Evolutionary conservation across 1,139 yeast genomes (phyloP), one percentile per base, ranked within the genome.

Genomic region (Spencermartinsiella ligniputridi): DNA sequence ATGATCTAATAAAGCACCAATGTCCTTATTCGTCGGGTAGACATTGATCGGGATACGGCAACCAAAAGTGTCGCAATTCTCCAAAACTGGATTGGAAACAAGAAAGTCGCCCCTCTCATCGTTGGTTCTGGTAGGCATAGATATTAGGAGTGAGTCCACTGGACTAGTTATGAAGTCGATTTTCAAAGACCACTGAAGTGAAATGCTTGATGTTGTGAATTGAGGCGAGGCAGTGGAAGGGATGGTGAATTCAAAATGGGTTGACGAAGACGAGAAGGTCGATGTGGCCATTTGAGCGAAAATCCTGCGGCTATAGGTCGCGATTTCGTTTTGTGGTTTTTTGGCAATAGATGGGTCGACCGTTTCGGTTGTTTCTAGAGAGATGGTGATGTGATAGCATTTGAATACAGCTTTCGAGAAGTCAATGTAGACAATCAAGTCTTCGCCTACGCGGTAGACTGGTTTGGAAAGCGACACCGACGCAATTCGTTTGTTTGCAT

Each of bases 171-270:
- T 54, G 41, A 68, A 64, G 38, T 67, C 69, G 13, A 68, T 51
- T 34, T 63, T 55, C 20, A 68, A 40, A 4, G 57, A 60, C 71
- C 71, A 64, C 17, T 52, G 49, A 25, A 62, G 50, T 2, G 66
- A 53, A 3, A 62, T 53, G 29, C 48, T 55, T 0, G 68, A 61
- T 3, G 69, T 64, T 9, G 52, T 48, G 41, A 64, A 64, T 45
- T 64, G 66, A 2, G 69, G 68, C 1, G 69, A 55, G 3, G 63
- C 64, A 1, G 67, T 59, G 1, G 67, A 58, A 3, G 69, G 69
- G 13, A 64, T 61, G 8, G 64, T 54, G 37, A 64, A 55, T 33
- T 61, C 63, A 38, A 64, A 52, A 24, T 54, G 54, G 8, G 53
- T 46, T 39, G 50, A 52, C 3, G 46, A 38, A 9, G 52, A 32